Conservation (phyloP, 1,284 basidiomycete species). For the Fistulinella cinereoalba region DNA sequence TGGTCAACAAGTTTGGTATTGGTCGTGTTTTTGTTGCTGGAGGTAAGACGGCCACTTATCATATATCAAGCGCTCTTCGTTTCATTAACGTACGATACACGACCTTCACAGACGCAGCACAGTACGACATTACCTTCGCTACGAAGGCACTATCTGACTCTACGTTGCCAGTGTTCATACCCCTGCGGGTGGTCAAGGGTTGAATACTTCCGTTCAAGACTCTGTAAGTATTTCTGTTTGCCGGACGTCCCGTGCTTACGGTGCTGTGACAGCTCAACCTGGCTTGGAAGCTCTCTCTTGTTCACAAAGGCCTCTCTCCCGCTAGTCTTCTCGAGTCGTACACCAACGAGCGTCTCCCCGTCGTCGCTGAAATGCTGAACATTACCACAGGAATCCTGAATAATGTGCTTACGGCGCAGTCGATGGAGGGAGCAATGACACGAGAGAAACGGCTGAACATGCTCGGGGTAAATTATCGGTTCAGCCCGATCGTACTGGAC, state of each 20-base stretch:
- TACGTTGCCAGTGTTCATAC: slow-evolving; percentile 40
- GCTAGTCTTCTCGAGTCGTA: slow-evolving; percentile 35
- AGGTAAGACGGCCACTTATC: slow-evolving; percentile 28
- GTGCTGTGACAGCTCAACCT: slow-evolving; percentile 35
- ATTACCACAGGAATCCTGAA: slow-evolving; percentile 19
- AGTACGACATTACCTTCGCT: slow-evolving; percentile 7
- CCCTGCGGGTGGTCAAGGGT: slow-evolving; percentile 45
- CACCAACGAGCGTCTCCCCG: slow-evolving; percentile 37
- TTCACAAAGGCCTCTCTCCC: slow-evolving; percentile 30
- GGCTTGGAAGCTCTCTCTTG: slow-evolving; percentile 48
- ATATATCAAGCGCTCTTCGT: slow-evolving; percentile 15
- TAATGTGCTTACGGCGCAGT: not conserved
- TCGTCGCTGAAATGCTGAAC: slow-evolving; percentile 39
- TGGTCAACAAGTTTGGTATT: slow-evolving; percentile 29
- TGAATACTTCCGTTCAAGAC: slow-evolving; percentile 42
- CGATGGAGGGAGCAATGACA: not conserved
- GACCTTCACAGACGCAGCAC: slow-evolving; percentile 14
- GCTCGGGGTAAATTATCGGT: slow-evolving; percentile 37
- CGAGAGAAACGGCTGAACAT: slow-evolving; percentile 24
- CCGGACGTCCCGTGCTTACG: not conserved
- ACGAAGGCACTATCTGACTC: not conserved
- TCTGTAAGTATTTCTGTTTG: slow-evolving; percentile 19
- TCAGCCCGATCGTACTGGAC: slow-evolving; percentile 33
- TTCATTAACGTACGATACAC: not conserved
- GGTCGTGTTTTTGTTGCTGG: slow-evolving; percentile 38